phyloP scores from a whole-genome alignment of 306 rosid genomes.

The Potentilla sterilis region DNA sequence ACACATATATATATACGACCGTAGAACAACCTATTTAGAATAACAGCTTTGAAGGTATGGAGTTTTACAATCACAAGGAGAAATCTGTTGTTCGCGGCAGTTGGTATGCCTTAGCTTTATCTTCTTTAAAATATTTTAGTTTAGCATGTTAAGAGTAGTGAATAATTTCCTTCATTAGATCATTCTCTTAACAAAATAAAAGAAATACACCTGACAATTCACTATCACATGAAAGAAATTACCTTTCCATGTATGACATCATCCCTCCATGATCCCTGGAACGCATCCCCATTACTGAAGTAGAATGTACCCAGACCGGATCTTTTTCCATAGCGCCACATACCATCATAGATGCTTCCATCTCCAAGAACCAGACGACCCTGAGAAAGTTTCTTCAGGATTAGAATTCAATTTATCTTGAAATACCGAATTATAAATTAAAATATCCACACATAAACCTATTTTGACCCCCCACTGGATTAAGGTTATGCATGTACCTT shows the following conservation, averaged over 20 bases:
- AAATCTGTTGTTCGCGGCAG: background rate
- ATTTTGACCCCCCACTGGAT: background rate
- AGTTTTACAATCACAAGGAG: background rate
- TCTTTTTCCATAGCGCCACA: slow-evolving; percentile 88
- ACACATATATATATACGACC: slow-evolving; percentile 17
- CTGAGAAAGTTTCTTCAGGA: slow-evolving; percentile 39
- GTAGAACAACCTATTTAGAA: slow-evolving; percentile 2
- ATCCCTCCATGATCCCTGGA: slow-evolving; percentile 98
- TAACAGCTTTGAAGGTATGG: background rate
- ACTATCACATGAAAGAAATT: slow-evolving; percentile 3
- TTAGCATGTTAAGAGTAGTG: background rate
- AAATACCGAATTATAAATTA: background rate
- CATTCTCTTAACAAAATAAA: background rate
- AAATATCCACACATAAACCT: background rate
- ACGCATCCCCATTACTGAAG: slow-evolving; percentile 87
- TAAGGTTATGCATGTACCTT: slow-evolving; percentile 48
- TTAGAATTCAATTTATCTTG: slow-evolving; percentile 6
- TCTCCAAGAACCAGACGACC: slow-evolving; percentile 77
- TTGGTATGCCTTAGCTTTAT: background rate
- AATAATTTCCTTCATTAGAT: background rate
- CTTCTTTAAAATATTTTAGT: background rate
- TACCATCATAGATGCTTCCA: slow-evolving; percentile 92
- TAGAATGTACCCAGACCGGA: slow-evolving; percentile 87
- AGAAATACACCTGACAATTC: background rate
- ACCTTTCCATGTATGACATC: slow-evolving; percentile 98